These are phyloP conservation scores for Mediolabrus comicus DNA, from an alignment of 108 stramenopile genomes.

Conservation along the genomic window DNA sequence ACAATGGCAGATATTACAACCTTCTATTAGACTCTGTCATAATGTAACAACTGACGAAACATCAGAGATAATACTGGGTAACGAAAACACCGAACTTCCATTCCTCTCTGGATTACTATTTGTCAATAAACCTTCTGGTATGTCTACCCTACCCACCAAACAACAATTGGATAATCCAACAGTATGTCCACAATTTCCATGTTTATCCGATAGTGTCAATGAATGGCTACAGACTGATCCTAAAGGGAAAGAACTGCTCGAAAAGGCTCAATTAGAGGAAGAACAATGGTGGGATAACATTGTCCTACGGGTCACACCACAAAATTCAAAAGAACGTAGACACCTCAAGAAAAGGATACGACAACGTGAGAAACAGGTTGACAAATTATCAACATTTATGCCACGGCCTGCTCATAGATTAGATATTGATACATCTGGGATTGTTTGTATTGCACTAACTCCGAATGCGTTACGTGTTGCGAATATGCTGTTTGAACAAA, in stretches of 20 bases:
- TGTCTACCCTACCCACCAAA: constrained; percentile 38
- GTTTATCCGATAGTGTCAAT: constrained; percentile 22
- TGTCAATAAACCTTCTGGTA: constrained; percentile 38
- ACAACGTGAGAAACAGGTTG: constrained; percentile 1
- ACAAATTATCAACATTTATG: constrained; percentile 17
- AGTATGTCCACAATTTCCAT: constrained; percentile 14
- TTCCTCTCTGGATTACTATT: constrained; percentile 29
- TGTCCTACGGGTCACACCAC: neutral
- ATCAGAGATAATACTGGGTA: neutral
- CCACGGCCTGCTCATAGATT: constrained; percentile 67
- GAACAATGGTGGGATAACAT: constrained; percentile 24
- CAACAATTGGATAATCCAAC: constrained; percentile 16
- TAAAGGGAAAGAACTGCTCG: constrained; percentile 7
- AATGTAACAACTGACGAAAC: neutral
- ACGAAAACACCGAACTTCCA: constrained; percentile 13
- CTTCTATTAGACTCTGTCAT: neutral
- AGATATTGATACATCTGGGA: constrained; percentile 67
- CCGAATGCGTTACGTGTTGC: constrained; percentile 41
- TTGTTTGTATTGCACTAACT: constrained; percentile 58
- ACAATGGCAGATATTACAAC: neutral
- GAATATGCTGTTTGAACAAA: constrained; percentile 51
- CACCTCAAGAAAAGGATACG: constrained; percentile 11
- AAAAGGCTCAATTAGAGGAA: constrained; percentile 15
- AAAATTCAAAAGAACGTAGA: constrained; percentile 1
- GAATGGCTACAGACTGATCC: constrained; percentile 26